phyloP scores from a whole-genome alignment of 2,329 filamentous ascomycete genomes.

The Laburnicola sp. region DNA sequence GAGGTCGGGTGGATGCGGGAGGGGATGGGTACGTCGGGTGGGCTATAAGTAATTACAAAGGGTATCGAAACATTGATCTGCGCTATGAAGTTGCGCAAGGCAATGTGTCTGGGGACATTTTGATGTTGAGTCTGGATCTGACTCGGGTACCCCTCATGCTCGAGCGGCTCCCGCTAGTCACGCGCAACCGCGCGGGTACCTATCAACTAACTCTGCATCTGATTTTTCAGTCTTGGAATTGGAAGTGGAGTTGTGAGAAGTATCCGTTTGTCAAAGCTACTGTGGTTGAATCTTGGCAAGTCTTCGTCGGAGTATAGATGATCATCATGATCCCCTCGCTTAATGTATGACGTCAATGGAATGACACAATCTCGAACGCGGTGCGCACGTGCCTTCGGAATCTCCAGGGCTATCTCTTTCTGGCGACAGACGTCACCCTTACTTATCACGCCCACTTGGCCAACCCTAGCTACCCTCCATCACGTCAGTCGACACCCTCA shows the following conservation, averaged over 20 bases:
- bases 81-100: neutral
- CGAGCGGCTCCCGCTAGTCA: neutral
- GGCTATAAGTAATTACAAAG: neutral
- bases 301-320: too few species aligned
- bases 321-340: too few species aligned
- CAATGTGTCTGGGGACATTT: neutral
- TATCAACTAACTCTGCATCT: neutral
- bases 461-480: too few species aligned
- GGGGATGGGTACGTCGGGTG: neutral
- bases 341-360: too few species aligned
- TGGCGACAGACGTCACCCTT: too few species aligned
- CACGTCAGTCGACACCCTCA: too few species aligned
- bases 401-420: too few species aligned
- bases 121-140: neutral
- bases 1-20: neutral
- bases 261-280: too few species aligned
- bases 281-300: too few species aligned
- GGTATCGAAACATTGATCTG: neutral
- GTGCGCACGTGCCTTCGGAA: too few species aligned
- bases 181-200: slow-evolving; percentile 3
- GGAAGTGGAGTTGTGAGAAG: neutral
- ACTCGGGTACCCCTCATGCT: slow-evolving; percentile 1
- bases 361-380: too few species aligned
- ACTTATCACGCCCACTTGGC: too few species aligned
- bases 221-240: neutral